These are phyloP conservation scores for Akanthomyces uredinophilus DNA, from an alignment of 2,329 filamentous ascomycete species.

Conservation along the genomic window DNA sequence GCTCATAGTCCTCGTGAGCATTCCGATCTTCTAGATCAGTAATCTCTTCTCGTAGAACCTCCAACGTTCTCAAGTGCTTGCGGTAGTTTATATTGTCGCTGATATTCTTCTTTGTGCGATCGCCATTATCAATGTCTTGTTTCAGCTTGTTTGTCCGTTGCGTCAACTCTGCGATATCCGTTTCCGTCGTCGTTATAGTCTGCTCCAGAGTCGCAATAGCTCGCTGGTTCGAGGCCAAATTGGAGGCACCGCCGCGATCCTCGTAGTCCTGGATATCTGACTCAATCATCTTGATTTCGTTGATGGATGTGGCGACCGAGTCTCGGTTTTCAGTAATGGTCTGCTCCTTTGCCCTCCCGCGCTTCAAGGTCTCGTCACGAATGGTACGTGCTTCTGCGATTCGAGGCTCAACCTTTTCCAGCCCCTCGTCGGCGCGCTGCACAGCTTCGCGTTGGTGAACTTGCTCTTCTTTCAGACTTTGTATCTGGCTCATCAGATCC, in stretches of 20 bases:
- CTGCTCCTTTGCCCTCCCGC: slow-evolving; percentile 67
- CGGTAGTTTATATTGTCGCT: slow-evolving; percentile 84
- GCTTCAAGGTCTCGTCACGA: slow-evolving; percentile 70
- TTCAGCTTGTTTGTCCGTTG: slow-evolving; percentile 71
- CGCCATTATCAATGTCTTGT: slow-evolving; percentile 70
- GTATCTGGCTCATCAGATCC: slow-evolving; percentile 64
- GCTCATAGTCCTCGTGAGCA: slow-evolving; percentile 75
- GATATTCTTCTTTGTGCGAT: slow-evolving; percentile 81
- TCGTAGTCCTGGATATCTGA: slow-evolving; percentile 76
- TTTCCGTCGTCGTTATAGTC: slow-evolving; percentile 60
- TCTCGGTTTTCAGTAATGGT: slow-evolving; percentile 66
- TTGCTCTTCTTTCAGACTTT: slow-evolving; percentile 65
- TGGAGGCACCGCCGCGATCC: slow-evolving; percentile 65
- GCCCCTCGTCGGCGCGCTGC: slow-evolving; percentile 63
- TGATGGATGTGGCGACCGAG: slow-evolving; percentile 66
- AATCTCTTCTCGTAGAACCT: slow-evolving; percentile 65
- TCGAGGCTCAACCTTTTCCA: slow-evolving; percentile 69
- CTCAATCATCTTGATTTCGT: slow-evolving; percentile 70
- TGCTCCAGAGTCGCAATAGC: slow-evolving; percentile 65
- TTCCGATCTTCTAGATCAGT: slow-evolving; percentile 69
- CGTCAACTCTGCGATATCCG: slow-evolving; percentile 62
- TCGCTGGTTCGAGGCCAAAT: slow-evolving; percentile 63
- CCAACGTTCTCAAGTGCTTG: slow-evolving; percentile 63
- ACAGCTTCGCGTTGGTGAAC: slow-evolving; percentile 65
- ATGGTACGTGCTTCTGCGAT: slow-evolving; percentile 70